These are phyloP conservation scores for Termitomyces heimii DNA, from an alignment of 768 basidiomycete species.

Conservation along the genomic window DNA sequence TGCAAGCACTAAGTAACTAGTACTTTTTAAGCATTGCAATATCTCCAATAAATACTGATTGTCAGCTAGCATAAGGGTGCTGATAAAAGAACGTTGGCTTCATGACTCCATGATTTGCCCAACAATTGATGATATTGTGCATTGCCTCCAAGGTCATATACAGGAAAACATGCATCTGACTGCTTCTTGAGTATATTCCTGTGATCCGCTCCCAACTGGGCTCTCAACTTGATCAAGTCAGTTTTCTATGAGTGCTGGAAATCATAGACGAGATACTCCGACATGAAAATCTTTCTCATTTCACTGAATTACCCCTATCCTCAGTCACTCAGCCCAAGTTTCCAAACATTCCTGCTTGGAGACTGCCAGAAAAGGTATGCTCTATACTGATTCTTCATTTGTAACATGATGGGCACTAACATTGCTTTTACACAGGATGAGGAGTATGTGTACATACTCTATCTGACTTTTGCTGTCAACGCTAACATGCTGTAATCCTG, in stretches of 20 bases:
- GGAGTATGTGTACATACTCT: neutral
- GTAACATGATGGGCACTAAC: neutral
- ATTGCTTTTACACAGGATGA: neutral
- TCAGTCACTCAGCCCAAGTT: no score
- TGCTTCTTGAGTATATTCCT: neutral
- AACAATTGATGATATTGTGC: neutral
- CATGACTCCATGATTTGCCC: neutral
- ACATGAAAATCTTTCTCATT: neutral
- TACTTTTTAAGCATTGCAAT: no score
- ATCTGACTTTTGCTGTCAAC: neutral
- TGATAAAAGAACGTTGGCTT: neutral
- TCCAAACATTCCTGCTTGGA: no score
- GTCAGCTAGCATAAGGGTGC: no score
- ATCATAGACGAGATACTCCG: neutral
- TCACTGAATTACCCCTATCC: neutral
- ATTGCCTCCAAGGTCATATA: constrained; percentile 39
- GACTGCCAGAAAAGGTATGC: neutral
- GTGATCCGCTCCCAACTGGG: neutral
- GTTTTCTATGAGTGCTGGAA: neutral
- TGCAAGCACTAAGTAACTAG: no score
- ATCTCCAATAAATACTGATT: no score
- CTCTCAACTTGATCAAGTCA: no score
- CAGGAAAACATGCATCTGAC: neutral
- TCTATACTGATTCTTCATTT: neutral
- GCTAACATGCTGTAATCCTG: no score